Percentiles rank a stretch among this genome's conserved stretches.
Evolutionary conservation across 805 yeast species (phyloP).

Genomic region (Metschnikowia noctiluminum): DNA sequence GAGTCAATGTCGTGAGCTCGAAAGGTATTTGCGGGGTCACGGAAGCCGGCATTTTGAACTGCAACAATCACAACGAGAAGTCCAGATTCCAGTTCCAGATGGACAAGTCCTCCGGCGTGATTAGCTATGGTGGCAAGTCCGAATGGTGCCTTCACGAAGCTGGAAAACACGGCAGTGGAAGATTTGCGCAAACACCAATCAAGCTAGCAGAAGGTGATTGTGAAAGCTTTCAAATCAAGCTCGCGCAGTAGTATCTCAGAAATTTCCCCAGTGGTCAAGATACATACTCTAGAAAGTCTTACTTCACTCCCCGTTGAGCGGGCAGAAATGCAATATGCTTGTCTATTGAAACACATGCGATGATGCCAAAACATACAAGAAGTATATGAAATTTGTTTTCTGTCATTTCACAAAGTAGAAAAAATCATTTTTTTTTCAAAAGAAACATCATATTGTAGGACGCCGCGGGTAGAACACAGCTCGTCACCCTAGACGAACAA

Average conservation of each 20-base stretch:
- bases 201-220: conserved; percentile 35
- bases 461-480: too few species aligned
- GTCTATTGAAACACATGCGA: too few species aligned
- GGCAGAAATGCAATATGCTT: too few species aligned
- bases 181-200: conserved; percentile 47
- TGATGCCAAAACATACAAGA: too few species aligned
- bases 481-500: too few species aligned
- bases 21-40: conserved; percentile 65
- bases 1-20: conserved; percentile 64
- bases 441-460: too few species aligned
- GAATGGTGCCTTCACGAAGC: conserved; percentile 59
- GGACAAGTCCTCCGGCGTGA: conserved; percentile 39
- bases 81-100: conserved; percentile 54
- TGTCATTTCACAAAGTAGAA: too few species aligned
- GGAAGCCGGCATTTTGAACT: conserved; percentile 12
- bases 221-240: conserved; percentile 13
- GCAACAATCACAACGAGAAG: conserved; percentile 13
- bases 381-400: too few species aligned
- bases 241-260: not conserved
- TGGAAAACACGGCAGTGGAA: conserved; percentile 20
- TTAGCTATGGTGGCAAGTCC: conserved; percentile 60
- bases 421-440: too few species aligned
- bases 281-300: too few species aligned
- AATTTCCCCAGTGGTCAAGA: not conserved
- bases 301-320: too few species aligned